Conservation (phyloP, 148 eudicot species). For the Cornus suecica region DNA sequence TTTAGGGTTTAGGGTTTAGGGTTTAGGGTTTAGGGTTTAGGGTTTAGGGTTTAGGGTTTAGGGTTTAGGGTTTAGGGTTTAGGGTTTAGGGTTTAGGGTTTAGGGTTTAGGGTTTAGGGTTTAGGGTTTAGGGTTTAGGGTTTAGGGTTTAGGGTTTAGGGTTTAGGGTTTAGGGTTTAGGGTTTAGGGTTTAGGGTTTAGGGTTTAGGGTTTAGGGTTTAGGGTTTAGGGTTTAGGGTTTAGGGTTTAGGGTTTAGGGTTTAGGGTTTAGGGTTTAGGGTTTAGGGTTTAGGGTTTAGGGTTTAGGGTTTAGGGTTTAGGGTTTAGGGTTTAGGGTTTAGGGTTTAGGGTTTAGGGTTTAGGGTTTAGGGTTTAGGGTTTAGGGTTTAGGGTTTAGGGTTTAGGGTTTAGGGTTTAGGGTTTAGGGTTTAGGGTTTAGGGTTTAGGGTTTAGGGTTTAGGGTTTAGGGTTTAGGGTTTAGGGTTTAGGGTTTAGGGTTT, state of each 20-base stretch:
- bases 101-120: slow-evolving; percentile 24
- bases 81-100: slow-evolving; percentile 27
- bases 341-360: slow-evolving; percentile 21
- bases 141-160: slow-evolving; percentile 16
- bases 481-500: slow-evolving; percentile 26
- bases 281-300: slow-evolving; percentile 4
- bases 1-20: slow-evolving; percentile 20
- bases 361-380: slow-evolving; percentile 23
- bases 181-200: slow-evolving; percentile 13
- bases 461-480: slow-evolving; percentile 26
- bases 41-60: slow-evolving; percentile 25
- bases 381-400: slow-evolving; percentile 18
- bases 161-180: slow-evolving; percentile 18
- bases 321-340: slow-evolving; percentile 16
- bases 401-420: slow-evolving; percentile 23
- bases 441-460: slow-evolving; percentile 30
- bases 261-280: slow-evolving; percentile 13
- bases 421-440: slow-evolving; percentile 25
- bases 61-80: slow-evolving; percentile 24
- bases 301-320: slow-evolving; percentile 14
- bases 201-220: slow-evolving; percentile 15
- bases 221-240: slow-evolving; percentile 14
- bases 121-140: slow-evolving; percentile 29
- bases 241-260: slow-evolving; percentile 14
- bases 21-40: slow-evolving; percentile 23